These are phyloP conservation scores for Euphorbia celastroides DNA, from an alignment of 441 rosid species.

Conservation along the genomic window DNA sequence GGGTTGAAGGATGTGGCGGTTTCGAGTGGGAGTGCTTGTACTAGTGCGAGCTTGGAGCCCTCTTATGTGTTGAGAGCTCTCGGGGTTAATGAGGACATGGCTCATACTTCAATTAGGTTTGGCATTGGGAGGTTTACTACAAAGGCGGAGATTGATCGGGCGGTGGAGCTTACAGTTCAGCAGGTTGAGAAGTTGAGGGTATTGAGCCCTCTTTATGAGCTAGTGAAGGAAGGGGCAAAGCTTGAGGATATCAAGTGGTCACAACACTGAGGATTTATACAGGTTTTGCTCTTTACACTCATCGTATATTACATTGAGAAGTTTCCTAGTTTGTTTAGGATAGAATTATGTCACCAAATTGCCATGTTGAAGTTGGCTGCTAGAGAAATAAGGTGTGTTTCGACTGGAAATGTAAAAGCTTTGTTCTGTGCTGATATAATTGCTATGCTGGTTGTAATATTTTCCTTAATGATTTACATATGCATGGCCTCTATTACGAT, in stretches of 20 bases:
- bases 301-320: slow-evolving; percentile 19
- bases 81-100: slow-evolving; percentile 98
- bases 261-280: slow-evolving; percentile 53
- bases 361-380: neutral
- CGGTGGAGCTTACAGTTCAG: slow-evolving; percentile 67
- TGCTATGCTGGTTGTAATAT: neutral
- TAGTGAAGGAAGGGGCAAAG: slow-evolving; percentile 90
- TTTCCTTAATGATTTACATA: neutral
- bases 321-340: slow-evolving; percentile 17
- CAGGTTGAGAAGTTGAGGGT: slow-evolving; percentile 91
- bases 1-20: slow-evolving; percentile 98
- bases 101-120: slow-evolving; percentile 90
- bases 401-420: slow-evolving; percentile 10
- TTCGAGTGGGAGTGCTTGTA: slow-evolving; percentile 96
- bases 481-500: neutral
- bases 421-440: slow-evolving; percentile 1
- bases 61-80: slow-evolving; percentile 90
- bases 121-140: slow-evolving; percentile 97
- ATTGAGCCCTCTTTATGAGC: slow-evolving; percentile 95
- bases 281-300: slow-evolving; percentile 13
- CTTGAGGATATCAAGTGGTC: slow-evolving; percentile 91
- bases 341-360: slow-evolving; percentile 15
- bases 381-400: slow-evolving; percentile 16
- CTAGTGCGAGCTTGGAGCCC: slow-evolving; percentile 94
- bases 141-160: slow-evolving; percentile 76